These are phyloP conservation scores for Paulownia fortunei DNA, from an alignment of 257 asterid genomes.

Conservation along the genomic window DNA sequence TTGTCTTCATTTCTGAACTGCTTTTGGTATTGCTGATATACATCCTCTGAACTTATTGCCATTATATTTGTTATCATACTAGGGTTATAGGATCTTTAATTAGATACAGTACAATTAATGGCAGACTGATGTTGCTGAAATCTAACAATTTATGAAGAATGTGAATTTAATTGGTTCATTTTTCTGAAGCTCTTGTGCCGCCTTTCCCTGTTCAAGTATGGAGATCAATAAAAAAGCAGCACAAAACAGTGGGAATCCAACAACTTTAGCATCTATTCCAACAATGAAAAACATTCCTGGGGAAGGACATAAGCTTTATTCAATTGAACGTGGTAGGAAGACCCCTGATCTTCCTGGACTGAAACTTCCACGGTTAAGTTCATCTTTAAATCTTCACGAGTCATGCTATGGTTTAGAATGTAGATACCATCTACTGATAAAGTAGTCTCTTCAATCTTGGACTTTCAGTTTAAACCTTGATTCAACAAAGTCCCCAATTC, in stretches of 20 bases:
- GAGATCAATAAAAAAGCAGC: conserved; percentile 46
- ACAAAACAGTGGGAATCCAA: conserved; percentile 39
- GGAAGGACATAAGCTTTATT: conserved; percentile 40
- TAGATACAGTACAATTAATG: background rate
- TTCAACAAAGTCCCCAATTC: conserved; percentile 43
- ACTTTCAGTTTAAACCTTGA: conserved; percentile 50
- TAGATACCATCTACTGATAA: conserved; percentile 12
- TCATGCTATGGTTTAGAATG: conserved; percentile 26
- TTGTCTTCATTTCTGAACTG: conserved; percentile 17
- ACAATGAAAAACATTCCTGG: conserved; percentile 36
- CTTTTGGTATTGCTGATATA: background rate
- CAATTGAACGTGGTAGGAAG: conserved; percentile 43
- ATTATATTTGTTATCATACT: background rate
- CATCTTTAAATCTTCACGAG: conserved; percentile 8
- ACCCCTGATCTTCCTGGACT: conserved; percentile 44
- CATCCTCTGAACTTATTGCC: background rate
- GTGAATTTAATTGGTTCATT: conserved; percentile 26
- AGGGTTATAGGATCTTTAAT: background rate
- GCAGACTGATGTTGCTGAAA: conserved; percentile 19
- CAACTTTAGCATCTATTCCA: conserved; percentile 39
- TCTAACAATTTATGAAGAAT: conserved; percentile 16
- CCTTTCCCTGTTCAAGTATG: conserved; percentile 44
- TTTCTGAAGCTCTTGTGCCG: conserved; percentile 47
- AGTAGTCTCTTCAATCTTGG: conserved; percentile 34
- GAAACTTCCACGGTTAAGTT: conserved; percentile 62